These are phyloP conservation scores for Camillea tinctor DNA, from an alignment of 2,329 filamentous ascomycete species.

Conservation along the genomic window DNA sequence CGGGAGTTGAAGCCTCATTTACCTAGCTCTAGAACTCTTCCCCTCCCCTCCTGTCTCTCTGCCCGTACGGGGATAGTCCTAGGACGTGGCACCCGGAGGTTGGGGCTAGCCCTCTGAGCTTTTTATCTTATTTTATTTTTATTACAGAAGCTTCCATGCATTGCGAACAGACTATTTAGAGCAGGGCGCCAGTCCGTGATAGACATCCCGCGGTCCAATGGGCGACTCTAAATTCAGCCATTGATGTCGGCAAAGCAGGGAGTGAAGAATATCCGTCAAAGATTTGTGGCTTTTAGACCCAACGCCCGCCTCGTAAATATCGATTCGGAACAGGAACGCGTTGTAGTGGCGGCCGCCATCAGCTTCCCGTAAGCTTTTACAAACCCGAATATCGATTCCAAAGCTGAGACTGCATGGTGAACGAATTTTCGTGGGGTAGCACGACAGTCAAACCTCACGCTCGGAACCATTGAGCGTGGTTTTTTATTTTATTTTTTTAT, in stretches of 20 bases:
- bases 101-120: background rate
- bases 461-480: background rate
- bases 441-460: background rate
- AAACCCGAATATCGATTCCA: background rate
- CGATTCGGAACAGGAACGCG: background rate
- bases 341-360: background rate
- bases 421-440: background rate
- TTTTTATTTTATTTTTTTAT: background rate
- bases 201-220: background rate
- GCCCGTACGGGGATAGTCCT: background rate
- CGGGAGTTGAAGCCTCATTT: background rate
- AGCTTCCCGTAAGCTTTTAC: background rate
- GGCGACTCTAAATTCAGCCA: background rate
- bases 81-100: background rate
- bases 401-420: background rate
- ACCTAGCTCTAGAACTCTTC: background rate
- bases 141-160: background rate
- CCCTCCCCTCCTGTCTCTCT: background rate
- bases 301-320: background rate
- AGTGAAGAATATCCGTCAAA: background rate
- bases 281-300: background rate
- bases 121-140: too few species aligned
- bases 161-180: background rate
- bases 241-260: background rate
- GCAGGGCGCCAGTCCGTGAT: background rate